These are phyloP conservation scores for Starmerella gropengiesseri DNA, from an alignment of 805 yeast genomes.

Conservation along the genomic window DNA sequence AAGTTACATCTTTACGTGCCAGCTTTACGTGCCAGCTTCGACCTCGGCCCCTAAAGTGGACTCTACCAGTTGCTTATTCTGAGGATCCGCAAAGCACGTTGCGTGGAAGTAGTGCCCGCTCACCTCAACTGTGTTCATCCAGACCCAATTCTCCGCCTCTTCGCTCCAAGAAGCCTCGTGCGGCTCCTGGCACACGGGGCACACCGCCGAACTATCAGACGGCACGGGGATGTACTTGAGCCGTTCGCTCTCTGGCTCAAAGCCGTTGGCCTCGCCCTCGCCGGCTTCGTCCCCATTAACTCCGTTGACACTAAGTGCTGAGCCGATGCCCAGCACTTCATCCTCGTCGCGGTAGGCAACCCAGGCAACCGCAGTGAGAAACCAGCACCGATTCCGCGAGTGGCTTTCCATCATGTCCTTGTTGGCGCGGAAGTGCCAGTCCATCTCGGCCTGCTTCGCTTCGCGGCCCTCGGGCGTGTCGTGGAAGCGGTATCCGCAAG, in stretches of 20 bases:
- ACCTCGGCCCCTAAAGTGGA: constrained; percentile 9
- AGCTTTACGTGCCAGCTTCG: too few species aligned
- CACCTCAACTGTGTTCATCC: constrained; percentile 52
- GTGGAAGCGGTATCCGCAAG: constrained; percentile 79
- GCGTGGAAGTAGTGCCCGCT: constrained; percentile 49
- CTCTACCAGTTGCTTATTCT: constrained; percentile 21
- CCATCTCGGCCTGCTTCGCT: constrained; percentile 59
- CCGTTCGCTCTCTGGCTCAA: constrained; percentile 27
- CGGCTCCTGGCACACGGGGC: constrained; percentile 63
- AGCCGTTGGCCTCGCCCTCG: constrained; percentile 24
- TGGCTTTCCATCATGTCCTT: constrained; percentile 51
- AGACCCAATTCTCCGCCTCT: constrained; percentile 70
- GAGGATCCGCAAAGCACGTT: constrained; percentile 58
- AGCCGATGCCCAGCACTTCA: constrained; percentile 38
- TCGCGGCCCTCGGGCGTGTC: constrained; percentile 45
- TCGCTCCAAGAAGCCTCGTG: constrained; percentile 59
- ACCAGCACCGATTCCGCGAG: constrained; percentile 72
- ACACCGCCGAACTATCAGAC: constrained; percentile 46
- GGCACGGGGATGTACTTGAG: constrained; percentile 54
- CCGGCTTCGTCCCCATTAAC: constrained; percentile 18
- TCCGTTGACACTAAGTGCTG: constrained; percentile 20
- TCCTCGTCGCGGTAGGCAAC: constrained; percentile 53
- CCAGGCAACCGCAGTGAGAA: constrained; percentile 62
- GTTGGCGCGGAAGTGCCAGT: constrained; percentile 93
- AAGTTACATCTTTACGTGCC: too few species aligned